Conservation (phyloP, 75 land plant genomes). For the Pinus tabuliformis region DNA sequence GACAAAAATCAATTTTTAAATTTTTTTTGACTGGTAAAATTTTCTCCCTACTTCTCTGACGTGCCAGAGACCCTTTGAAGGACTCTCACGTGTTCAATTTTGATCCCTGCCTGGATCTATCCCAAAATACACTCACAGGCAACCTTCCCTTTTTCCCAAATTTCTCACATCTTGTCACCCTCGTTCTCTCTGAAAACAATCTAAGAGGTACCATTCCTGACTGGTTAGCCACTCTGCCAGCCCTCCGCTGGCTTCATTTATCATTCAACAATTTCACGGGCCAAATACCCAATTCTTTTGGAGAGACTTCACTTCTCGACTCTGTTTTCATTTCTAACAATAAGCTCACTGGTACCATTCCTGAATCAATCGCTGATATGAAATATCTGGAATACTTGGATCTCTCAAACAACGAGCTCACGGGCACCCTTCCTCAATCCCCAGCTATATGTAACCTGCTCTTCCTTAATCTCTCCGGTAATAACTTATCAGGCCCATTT, state of each 20-base stretch:
- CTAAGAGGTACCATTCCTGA: conserved; percentile 19
- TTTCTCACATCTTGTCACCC: conserved; percentile 16
- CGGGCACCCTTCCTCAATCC: conserved; percentile 10
- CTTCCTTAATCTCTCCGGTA: conserved; percentile 35
- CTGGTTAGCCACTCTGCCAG: conserved; percentile 4
- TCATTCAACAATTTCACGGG: conserved; percentile 13
- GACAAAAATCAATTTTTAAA: too few relatives aligned
- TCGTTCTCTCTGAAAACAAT: conserved; percentile 15
- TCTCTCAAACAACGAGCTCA: conserved; percentile 14
- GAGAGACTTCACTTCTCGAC: neutral
- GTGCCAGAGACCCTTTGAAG: too few relatives aligned
- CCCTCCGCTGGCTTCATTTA: neutral
- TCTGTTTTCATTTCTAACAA: conserved; percentile 11
- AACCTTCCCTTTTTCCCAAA: conserved; percentile 24
- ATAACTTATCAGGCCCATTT: conserved; percentile 34
- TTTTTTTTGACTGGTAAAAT: too few relatives aligned
- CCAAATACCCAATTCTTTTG: neutral
- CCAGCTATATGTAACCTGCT: neutral
- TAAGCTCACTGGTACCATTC: conserved; percentile 18
- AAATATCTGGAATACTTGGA: conserved; percentile 15
- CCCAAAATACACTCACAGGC: conserved; percentile 32
- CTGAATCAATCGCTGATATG: neutral
- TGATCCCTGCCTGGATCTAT: conserved; percentile 43
- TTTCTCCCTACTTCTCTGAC: too few relatives aligned
- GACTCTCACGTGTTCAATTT: too few relatives aligned